phyloP scores from a whole-genome alignment of 768 basidiomycete genomes.

The Suillus weaverae region DNA sequence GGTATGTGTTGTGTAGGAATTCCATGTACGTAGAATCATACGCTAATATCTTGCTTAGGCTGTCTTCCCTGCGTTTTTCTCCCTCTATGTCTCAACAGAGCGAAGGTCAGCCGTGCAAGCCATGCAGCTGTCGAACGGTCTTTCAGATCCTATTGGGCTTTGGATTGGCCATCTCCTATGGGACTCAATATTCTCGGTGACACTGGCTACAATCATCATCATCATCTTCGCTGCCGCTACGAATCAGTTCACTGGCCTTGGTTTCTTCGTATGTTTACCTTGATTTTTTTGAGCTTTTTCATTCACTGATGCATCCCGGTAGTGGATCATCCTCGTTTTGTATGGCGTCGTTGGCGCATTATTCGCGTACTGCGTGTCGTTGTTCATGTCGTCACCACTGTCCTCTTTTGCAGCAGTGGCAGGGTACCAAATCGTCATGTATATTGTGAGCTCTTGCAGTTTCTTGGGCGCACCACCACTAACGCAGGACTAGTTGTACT shows the following conservation, averaged over 20 bases:
- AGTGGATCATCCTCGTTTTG: slow-evolving; percentile 73
- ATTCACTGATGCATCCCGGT: slow-evolving; percentile 6
- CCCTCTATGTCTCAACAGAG: slow-evolving; percentile 74
- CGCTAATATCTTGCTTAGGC: slow-evolving; percentile 39
- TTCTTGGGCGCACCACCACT: neutral
- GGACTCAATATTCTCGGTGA: slow-evolving; percentile 59
- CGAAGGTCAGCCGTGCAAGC: slow-evolving; percentile 69
- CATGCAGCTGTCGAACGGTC: slow-evolving; percentile 80
- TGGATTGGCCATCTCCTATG: slow-evolving; percentile 82
- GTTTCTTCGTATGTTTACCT: slow-evolving; percentile 51
- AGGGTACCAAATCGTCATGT: slow-evolving; percentile 73
- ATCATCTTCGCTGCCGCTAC: slow-evolving; percentile 59
- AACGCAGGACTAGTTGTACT: slow-evolving; percentile 47
- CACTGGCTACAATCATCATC: slow-evolving; percentile 63
- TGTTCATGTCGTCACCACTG: slow-evolving; percentile 62
- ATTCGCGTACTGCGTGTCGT: slow-evolving; percentile 66
- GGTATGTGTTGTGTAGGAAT: slow-evolving; percentile 39
- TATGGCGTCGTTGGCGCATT: slow-evolving; percentile 70
- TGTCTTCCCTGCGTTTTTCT: slow-evolving; percentile 80
- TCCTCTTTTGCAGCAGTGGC: slow-evolving; percentile 74
- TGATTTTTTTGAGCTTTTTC: neutral
- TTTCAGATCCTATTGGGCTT: slow-evolving; percentile 65
- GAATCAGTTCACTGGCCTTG: slow-evolving; percentile 67
- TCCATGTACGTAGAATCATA: neutral
- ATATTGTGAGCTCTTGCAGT: slow-evolving; percentile 49